These are phyloP conservation scores for Sporothrix protearum DNA, from an alignment of 2,329 filamentous ascomycete species.

Conservation along the genomic window DNA sequence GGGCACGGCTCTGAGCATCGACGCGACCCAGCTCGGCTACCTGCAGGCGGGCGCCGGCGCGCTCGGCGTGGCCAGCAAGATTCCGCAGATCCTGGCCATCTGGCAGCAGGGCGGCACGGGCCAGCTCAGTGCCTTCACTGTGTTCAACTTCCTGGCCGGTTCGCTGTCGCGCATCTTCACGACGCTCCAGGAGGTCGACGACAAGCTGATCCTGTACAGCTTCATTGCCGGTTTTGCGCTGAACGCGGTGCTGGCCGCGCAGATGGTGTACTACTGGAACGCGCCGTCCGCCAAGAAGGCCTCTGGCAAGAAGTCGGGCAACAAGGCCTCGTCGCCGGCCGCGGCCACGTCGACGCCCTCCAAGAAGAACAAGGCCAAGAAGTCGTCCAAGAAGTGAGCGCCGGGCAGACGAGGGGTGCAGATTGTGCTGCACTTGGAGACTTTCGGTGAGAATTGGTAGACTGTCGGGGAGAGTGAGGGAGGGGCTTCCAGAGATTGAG, in stretches of 20 bases:
- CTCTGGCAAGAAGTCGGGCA: background rate
- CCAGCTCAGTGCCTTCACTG: conserved; percentile 93
- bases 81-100: conserved; percentile 88
- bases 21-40: conserved; percentile 66
- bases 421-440: background rate
- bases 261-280: conserved; percentile 99
- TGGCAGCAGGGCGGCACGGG: conserved; percentile 83
- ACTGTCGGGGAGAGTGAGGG: background rate
- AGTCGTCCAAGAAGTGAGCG: conserved; percentile 21
- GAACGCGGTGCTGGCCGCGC: conserved; percentile 78
- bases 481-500: background rate
- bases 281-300: conserved; percentile 35
- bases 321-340: background rate
- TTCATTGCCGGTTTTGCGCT: conserved; percentile 89
- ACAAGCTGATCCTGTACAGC: conserved; percentile 91
- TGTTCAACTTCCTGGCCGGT: conserved; percentile 95
- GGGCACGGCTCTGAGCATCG: conserved; percentile 53
- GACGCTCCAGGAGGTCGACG: conserved; percentile 93
- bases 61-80: conserved; percentile 81
- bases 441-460: background rate
- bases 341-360: conserved; percentile 9
- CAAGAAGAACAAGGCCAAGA: conserved; percentile 21
- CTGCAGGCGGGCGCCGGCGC: conserved; percentile 81
- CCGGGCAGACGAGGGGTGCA: background rate
- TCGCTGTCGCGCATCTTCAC: conserved; percentile 95